Percentiles rank a stretch among this genome's conserved stretches.
phyloP scores from a whole-genome alignment of 1,139 yeast species.

The Kurtzmaniella quercitrusa region DNA sequence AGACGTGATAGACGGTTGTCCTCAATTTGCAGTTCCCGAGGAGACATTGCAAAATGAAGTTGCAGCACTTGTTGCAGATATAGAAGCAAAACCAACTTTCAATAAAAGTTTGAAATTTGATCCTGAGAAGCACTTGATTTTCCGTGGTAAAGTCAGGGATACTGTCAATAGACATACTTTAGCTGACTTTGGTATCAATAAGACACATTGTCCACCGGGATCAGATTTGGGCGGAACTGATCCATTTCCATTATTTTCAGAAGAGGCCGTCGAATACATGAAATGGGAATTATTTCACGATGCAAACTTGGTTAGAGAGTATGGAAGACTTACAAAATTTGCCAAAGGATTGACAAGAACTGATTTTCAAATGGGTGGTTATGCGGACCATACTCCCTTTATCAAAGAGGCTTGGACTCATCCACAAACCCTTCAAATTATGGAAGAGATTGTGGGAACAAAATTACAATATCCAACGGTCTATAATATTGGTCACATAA shows the following conservation, averaged over 20 bases:
- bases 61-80: constrained; percentile 13
- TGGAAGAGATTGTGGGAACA: constrained; percentile 21
- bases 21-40: constrained; percentile 18
- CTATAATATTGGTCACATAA: constrained; percentile 25
- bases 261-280: constrained; percentile 30
- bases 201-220: constrained; percentile 23
- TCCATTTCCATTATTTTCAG: constrained; percentile 28
- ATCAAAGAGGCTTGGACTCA: constrained; percentile 18
- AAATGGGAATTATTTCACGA: constrained; percentile 29
- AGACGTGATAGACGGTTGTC: constrained; percentile 16
- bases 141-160: constrained; percentile 10
- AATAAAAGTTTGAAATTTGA: constrained; percentile 24
- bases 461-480: constrained; percentile 22
- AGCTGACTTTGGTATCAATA: constrained; percentile 17
- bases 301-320: constrained; percentile 16
- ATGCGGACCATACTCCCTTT: constrained; percentile 22
- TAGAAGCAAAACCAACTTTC: constrained; percentile 22
- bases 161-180: constrained; percentile 17
- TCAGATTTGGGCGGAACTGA: constrained; percentile 25
- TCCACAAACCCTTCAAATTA: constrained; percentile 17
- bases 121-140: constrained; percentile 22
- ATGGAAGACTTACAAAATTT: constrained; percentile 24
- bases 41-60: constrained; percentile 22
- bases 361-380: constrained; percentile 31
- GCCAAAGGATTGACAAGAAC: constrained; percentile 20